These are phyloP conservation scores for Collybiopsis luxurians DNA, from an alignment of 768 basidiomycete genomes.

Conservation along the genomic window DNA sequence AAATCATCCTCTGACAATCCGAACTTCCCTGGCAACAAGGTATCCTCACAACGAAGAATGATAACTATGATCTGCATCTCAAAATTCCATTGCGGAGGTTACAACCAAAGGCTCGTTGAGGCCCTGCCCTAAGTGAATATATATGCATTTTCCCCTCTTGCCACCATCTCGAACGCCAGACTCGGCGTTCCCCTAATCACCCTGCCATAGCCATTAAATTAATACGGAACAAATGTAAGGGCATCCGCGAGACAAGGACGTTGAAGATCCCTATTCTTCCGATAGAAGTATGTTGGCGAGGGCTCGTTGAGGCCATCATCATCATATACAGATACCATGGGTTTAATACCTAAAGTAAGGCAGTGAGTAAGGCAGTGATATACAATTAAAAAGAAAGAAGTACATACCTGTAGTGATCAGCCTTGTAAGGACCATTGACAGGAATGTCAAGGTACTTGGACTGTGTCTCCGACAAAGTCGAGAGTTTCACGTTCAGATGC, in stretches of 20 bases:
- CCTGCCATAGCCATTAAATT: constrained; percentile 9
- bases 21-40: too few relatives aligned
- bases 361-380: constrained; percentile 2
- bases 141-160: constrained; percentile 4
- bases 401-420: constrained; percentile 28
- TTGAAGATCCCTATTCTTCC: constrained; percentile 62
- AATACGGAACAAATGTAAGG: constrained; percentile 15
- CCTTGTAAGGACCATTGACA: constrained; percentile 66
- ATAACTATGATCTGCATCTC: constrained; percentile 31
- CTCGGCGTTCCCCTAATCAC: constrained; percentile 9
- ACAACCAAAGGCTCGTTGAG: constrained; percentile 51
- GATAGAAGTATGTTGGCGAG: constrained; percentile 48
- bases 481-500: constrained; percentile 93
- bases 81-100: constrained; percentile 8
- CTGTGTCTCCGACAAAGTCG: constrained; percentile 68
- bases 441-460: constrained; percentile 92
- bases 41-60: too few relatives aligned
- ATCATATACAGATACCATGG: constrained; percentile 6
- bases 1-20: too few relatives aligned
- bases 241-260: constrained; percentile 44
- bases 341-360: constrained; percentile 27
- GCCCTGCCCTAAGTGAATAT: constrained; percentile 29
- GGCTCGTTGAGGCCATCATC: constrained; percentile 78
- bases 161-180: constrained; percentile 8
- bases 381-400: not conserved